phyloP scores from a whole-genome alignment of 2,329 filamentous ascomycete species.

The Penicillium griseofulvum region DNA sequence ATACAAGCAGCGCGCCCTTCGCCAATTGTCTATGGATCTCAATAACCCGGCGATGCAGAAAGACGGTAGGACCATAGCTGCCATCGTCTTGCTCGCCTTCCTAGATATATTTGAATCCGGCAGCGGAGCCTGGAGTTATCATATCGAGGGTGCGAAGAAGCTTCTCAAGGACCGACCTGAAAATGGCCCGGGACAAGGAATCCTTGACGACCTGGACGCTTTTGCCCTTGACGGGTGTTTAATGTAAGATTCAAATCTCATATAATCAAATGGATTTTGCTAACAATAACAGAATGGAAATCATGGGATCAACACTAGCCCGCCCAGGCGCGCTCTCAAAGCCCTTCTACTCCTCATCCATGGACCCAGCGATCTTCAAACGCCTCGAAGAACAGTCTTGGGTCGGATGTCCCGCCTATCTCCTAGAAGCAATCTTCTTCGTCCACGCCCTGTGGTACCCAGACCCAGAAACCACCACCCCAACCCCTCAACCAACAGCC shows the following conservation, averaged over 20 bases:
- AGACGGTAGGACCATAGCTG: slow-evolving; percentile 46
- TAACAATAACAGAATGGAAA: slow-evolving; percentile 32
- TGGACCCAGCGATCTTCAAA: slow-evolving; percentile 37
- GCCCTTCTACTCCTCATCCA: slow-evolving; percentile 39
- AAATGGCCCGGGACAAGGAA: slow-evolving; percentile 17
- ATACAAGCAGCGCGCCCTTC: slow-evolving; percentile 50
- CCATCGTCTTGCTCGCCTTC: slow-evolving; percentile 51
- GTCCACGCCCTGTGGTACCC: slow-evolving; percentile 39
- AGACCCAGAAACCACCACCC: slow-evolving; percentile 24
- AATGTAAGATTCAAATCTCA: slow-evolving; percentile 32
- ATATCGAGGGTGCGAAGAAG: slow-evolving; percentile 52
- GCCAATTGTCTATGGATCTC: slow-evolving; percentile 39
- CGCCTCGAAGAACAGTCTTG: slow-evolving; percentile 42
- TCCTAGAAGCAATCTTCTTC: slow-evolving; percentile 43
- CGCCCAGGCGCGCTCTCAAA: slow-evolving; percentile 39
- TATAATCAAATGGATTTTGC: slow-evolving; percentile 5
- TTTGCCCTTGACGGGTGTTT: slow-evolving; percentile 41
- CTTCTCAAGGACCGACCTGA: slow-evolving; percentile 41
- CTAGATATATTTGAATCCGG: slow-evolving; percentile 53
- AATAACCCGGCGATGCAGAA: slow-evolving; percentile 30
- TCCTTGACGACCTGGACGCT: slow-evolving; percentile 35
- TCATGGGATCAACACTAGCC: slow-evolving; percentile 44
- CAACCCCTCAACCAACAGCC: slow-evolving; percentile 26
- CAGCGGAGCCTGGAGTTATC: slow-evolving; percentile 51
- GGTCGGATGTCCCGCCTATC: slow-evolving; percentile 43